phyloP scores from a whole-genome alignment of 1,284 basidiomycete genomes.

The Cryptococcus deneoformans region DNA sequence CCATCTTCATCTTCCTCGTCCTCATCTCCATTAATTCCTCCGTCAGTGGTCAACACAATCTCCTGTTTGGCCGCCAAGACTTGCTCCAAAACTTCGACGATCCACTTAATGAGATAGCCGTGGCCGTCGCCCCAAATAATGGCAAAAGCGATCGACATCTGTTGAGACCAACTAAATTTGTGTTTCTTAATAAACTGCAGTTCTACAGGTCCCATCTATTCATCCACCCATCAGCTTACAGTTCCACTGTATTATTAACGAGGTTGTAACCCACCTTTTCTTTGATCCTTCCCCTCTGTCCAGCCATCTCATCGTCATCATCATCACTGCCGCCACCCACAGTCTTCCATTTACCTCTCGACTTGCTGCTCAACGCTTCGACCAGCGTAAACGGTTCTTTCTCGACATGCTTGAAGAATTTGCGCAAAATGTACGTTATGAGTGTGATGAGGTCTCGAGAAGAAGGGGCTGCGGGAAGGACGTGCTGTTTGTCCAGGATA shows the following conservation, averaged over 20 bases:
- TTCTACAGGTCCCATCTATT: constrained; percentile 55
- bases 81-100: constrained; percentile 59
- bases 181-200: constrained; percentile 82
- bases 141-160: constrained; percentile 79
- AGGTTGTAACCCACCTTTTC: constrained; percentile 39
- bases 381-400: constrained; percentile 79
- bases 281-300: constrained; percentile 45
- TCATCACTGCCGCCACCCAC: constrained; percentile 58
- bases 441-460: constrained; percentile 78
- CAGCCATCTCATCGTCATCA: constrained; percentile 52
- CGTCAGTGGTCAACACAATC: constrained; percentile 69
- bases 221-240: not conserved
- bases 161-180: constrained; percentile 70
- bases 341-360: constrained; percentile 77
- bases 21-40: constrained; percentile 22
- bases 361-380: constrained; percentile 88
- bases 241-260: not conserved
- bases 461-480: constrained; percentile 69
- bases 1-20: constrained; percentile 52
- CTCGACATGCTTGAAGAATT: constrained; percentile 84
- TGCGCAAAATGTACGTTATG: constrained; percentile 78
- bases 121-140: constrained; percentile 67
- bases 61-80: constrained; percentile 65
- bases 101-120: constrained; percentile 68
- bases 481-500: constrained; percentile 71